Evolutionary conservation across 768 basidiomycete species (phyloP), one percentile per base, ranked within the genome.

Genomic region (Hysterangium stoloniferum): DNA sequence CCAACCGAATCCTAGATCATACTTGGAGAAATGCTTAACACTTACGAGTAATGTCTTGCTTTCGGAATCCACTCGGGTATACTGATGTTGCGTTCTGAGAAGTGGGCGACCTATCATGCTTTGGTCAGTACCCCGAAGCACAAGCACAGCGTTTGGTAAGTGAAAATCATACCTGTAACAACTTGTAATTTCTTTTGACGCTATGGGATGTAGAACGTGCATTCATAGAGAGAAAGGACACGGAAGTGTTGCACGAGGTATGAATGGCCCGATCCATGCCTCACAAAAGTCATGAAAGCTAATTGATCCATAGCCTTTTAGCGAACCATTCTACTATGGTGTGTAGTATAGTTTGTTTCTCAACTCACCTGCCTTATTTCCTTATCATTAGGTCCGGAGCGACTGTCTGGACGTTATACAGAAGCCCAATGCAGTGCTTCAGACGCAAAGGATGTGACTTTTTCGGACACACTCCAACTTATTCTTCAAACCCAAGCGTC

Each of bases 81-180:
- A n/a, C n/a, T n/a, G n/a, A n/a, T n/a, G n/a, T n/a, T n/a, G n/a
- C n/a, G n/a, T n/a, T n/a, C n/a, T n/a, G n/a, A n/a, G n/a, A n/a
- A n/a, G n/a, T n/a, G n/a, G n/a, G n/a, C n/a, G 31, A 19, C 44
- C 44, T n/a, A 31, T 45, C 7, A 31, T 45, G 44, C 22, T 45
- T 2, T 45, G 44, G 44, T 45, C 44, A n/a, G 44, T 45, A 19
- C 44, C 44, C 22, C 29, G 44, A 19, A 45, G 44, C 17, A 45
- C 44, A 3, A 45, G 44, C 44, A 45, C 44, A 19, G 44, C 44
- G 19, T 45, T 45, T 31, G 44, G 44, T 45, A 27, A 33, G 29
- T 6, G 11, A 45, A 7, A 17, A 29, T 15, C 12, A 31, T 31
- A 19, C 2, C 33, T 42, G 15, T 9, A 7, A 22, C 20, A 8